These are phyloP conservation scores for Aspergillus brasiliensis DNA, from an alignment of 2,329 filamentous ascomycete genomes.

Conservation along the genomic window DNA sequence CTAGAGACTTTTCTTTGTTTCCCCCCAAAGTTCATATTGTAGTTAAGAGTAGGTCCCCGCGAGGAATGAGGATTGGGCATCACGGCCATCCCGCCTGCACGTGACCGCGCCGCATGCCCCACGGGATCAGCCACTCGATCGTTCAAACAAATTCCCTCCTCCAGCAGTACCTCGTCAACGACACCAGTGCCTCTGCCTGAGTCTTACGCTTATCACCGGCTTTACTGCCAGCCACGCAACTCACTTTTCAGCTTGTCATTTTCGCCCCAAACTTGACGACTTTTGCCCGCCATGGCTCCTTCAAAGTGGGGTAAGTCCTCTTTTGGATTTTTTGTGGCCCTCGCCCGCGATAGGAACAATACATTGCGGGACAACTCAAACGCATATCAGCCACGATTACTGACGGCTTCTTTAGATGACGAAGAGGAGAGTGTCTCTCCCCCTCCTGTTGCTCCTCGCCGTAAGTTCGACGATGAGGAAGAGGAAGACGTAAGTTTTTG, in stretches of 20 bases:
- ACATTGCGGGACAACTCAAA: neutral
- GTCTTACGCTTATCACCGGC: conserved; percentile 1
- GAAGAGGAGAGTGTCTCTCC: conserved; percentile 58
- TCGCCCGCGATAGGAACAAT: neutral
- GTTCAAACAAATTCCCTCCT: conserved; percentile 4
- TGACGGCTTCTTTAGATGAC: conserved; percentile 33
- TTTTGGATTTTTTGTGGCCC: conserved; percentile 7
- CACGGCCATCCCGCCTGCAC: conserved; percentile 15
- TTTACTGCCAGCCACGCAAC: neutral
- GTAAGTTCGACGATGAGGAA: conserved; percentile 93
- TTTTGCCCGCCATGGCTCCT: conserved; percentile 45
- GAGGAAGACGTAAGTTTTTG: conserved; percentile 69
- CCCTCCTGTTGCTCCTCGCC: conserved; percentile 52
- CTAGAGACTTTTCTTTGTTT: neutral
- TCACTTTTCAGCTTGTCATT: conserved; percentile 6
- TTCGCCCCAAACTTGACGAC: conserved; percentile 13
- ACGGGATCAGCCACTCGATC: conserved; percentile 11
- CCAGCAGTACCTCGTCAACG: neutral
- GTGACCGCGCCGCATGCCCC: conserved; percentile 23
- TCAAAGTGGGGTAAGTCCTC: conserved; percentile 52
- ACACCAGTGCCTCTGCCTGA: conserved; percentile 4
- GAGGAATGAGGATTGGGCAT: conserved; percentile 17
- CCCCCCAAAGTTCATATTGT: neutral
- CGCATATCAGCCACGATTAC: neutral
- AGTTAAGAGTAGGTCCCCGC: neutral